These are phyloP conservation scores for Yamadazyma kitorensis DNA, from an alignment of 805 yeast species.

Conservation along the genomic window DNA sequence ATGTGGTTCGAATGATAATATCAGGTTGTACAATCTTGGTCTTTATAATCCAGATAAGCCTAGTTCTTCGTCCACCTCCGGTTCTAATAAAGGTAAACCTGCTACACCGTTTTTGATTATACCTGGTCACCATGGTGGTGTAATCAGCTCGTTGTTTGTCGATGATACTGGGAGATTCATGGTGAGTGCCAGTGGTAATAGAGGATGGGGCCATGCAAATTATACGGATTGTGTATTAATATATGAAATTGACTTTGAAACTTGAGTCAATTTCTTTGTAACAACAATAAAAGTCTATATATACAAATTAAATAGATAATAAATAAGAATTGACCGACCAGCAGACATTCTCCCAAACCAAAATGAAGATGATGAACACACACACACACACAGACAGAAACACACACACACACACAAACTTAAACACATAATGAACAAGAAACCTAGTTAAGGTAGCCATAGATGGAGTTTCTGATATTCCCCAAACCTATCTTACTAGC, in stretches of 20 bases:
- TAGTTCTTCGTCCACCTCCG: constrained; percentile 14
- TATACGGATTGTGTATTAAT: constrained; percentile 78
- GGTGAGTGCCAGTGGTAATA: constrained; percentile 88
- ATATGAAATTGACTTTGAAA: constrained; percentile 67
- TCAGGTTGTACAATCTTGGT: constrained; percentile 77
- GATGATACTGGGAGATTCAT: constrained; percentile 87
- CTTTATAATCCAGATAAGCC: constrained; percentile 34
- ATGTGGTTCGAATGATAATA: constrained; percentile 89
- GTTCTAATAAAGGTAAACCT: constrained; percentile 24
- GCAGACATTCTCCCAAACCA: neutral
- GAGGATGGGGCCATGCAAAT: constrained; percentile 88
- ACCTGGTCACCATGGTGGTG: constrained; percentile 97
- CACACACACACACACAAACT: neutral
- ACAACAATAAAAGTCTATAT: too few species aligned
- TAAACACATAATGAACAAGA: too few species aligned
- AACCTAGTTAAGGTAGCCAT: constrained; percentile 15
- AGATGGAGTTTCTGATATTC: constrained; percentile 26
- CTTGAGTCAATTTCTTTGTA: too few species aligned
- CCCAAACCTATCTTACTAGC: constrained; percentile 36
- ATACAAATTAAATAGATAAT: too few species aligned
- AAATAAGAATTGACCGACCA: too few species aligned
- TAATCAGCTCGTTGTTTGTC: constrained; percentile 68
- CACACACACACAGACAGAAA: constrained; percentile 4
- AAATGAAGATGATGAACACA: neutral
- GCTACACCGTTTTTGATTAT: constrained; percentile 81